These are phyloP conservation scores for Jimgerdemannia flammicorona DNA, from an alignment of 192 early-diverging fungal genomes.

Conservation along the genomic window DNA sequence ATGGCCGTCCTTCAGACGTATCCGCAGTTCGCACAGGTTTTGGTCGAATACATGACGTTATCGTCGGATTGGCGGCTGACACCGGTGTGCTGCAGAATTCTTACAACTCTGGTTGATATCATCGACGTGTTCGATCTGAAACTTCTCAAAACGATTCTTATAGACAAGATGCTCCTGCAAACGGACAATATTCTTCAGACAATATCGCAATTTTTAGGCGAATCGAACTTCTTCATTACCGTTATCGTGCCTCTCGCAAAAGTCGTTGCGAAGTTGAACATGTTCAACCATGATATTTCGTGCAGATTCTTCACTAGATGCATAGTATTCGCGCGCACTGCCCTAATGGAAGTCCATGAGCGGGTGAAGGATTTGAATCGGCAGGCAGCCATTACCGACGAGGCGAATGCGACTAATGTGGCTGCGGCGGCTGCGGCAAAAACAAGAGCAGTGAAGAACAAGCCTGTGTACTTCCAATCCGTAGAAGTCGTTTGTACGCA, in stretches of 20 bases:
- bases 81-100: background rate
- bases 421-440: too few species aligned
- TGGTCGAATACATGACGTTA: background rate
- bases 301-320: background rate
- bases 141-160: background rate
- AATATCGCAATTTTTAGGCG: too few species aligned
- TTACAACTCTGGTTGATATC: background rate
- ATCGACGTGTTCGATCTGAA: background rate
- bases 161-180: too few species aligned
- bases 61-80: background rate
- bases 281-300: background rate
- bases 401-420: too few species aligned
- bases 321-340: background rate
- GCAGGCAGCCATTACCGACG: background rate
- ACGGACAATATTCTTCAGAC: too few species aligned
- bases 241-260: background rate
- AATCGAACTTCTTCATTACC: background rate
- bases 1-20: background rate
- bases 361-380: background rate
- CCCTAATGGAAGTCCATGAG: background rate
- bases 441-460: background rate
- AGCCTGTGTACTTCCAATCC: background rate
- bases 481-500: background rate
- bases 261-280: background rate
- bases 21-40: background rate